A percentile compares a stretch with the other conserved stretches of the same genome.
phyloP scores from a whole-genome alignment of 2,329 filamentous ascomycete species.

The Fusarium annulatum region DNA sequence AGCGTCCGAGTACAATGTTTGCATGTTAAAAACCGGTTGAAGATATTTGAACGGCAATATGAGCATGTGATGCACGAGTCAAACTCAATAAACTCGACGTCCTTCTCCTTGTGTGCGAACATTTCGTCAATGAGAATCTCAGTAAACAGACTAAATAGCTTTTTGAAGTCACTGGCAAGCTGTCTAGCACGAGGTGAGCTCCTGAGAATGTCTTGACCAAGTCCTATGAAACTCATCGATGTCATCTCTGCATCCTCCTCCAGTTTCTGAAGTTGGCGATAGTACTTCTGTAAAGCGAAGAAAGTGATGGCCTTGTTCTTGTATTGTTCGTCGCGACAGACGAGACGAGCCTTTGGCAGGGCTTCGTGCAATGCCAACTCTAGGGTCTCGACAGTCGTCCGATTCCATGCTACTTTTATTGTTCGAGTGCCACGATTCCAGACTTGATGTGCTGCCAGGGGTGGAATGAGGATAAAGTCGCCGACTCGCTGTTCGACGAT shows the following conservation, averaged over 20 bases:
- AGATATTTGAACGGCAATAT: slow-evolving; percentile 95
- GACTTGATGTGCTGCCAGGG: slow-evolving; percentile 93
- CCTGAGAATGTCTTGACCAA: slow-evolving; percentile 59
- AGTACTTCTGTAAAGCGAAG: slow-evolving; percentile 85
- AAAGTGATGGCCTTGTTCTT: slow-evolving; percentile 98
- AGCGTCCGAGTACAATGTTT: slow-evolving; percentile 80
- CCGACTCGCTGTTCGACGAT: slow-evolving; percentile 90
- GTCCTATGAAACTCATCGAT: slow-evolving; percentile 59
- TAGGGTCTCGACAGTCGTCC: slow-evolving; percentile 91
- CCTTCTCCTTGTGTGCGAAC: slow-evolving; percentile 77
- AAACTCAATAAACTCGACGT: slow-evolving; percentile 81
- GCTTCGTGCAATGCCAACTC: slow-evolving; percentile 88
- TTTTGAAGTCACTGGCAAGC: slow-evolving; percentile 84
- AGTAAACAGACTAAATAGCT: slow-evolving; percentile 81
- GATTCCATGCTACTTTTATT: slow-evolving; percentile 98
- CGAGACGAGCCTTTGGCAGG: slow-evolving; percentile 86
- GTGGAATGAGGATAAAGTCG: slow-evolving; percentile 93
- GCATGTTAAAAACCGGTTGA: slow-evolving; percentile 96
- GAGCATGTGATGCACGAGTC: slow-evolving; percentile 95
- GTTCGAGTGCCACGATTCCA: slow-evolving; percentile 97
- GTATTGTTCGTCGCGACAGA: slow-evolving; percentile 97
- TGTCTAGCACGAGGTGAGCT: slow-evolving; percentile 67
- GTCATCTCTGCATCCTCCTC: slow-evolving; percentile 61
- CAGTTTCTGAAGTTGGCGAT: slow-evolving; percentile 65
- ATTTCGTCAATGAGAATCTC: slow-evolving; percentile 86